A percentile compares a stretch with the other conserved stretches of the same genome.
Conservation (phyloP, 2,329 filamentous ascomycete genomes). For the Diplodia corticola region DNA sequence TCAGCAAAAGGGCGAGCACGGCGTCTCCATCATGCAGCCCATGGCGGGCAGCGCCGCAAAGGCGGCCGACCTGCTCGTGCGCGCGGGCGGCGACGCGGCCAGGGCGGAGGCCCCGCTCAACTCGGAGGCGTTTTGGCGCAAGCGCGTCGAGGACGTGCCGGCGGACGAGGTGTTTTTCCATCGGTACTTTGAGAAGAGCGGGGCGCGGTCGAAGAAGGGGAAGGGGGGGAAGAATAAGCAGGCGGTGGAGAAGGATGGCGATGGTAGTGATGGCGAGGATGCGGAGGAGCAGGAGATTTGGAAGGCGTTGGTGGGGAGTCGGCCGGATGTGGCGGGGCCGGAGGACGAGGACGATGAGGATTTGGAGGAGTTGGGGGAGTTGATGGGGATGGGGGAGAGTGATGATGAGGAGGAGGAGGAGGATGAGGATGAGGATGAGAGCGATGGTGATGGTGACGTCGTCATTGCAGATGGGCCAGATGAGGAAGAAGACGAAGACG, state of each 20-base stretch:
- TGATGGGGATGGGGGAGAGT: constrained; percentile 48
- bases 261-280: constrained; percentile 47
- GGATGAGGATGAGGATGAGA: constrained; percentile 48
- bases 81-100: constrained; percentile 56
- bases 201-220: constrained; percentile 57
- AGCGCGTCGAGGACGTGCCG: constrained; percentile 82
- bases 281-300: constrained; percentile 83
- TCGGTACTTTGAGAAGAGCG: constrained; percentile 79
- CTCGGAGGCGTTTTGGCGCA: constrained; percentile 85
- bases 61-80: constrained; percentile 61
- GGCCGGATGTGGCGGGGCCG: constrained; percentile 72
- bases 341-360: constrained; percentile 57
- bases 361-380: constrained; percentile 55
- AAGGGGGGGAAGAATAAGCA: constrained; percentile 48
- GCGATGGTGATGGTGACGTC: constrained; percentile 48
- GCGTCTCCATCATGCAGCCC: constrained; percentile 95
- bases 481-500: constrained; percentile 41
- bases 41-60: constrained; percentile 62
- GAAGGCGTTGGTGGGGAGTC: constrained; percentile 81
- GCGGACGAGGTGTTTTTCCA: constrained; percentile 98
- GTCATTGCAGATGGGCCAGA: constrained; percentile 43
- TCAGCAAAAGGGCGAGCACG: constrained; percentile 62
- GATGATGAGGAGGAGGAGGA: constrained; percentile 55
- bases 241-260: constrained; percentile 42
- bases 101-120: constrained; percentile 70